Evolutionary conservation across 257 asterid genomes (phyloP).

Genomic region (Echites panduratus): DNA sequence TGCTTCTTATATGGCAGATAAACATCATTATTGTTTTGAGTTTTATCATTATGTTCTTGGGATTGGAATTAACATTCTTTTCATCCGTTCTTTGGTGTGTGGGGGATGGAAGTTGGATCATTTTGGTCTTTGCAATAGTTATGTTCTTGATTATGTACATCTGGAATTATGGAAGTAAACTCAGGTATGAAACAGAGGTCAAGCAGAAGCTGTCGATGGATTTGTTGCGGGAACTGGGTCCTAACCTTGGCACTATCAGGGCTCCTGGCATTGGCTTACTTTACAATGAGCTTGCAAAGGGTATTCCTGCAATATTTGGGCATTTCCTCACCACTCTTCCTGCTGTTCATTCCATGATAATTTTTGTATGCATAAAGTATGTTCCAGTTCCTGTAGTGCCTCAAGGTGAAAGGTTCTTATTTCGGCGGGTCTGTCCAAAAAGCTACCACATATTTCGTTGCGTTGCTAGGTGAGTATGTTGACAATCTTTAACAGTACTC

Average conservation of each 20-base stretch:
- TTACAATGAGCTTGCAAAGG: conserved; percentile 90
- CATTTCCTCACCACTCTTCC: conserved; percentile 90
- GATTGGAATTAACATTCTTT: conserved; percentile 74
- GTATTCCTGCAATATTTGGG: conserved; percentile 88
- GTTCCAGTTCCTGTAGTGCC: conserved; percentile 91
- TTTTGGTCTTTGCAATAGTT: conserved; percentile 72
- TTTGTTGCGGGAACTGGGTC: conserved; percentile 73
- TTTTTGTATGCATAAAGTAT: conserved; percentile 86
- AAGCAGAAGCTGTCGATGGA: conserved; percentile 82
- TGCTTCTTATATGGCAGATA: conserved; percentile 98
- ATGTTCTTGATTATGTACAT: conserved; percentile 72
- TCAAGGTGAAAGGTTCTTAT: conserved; percentile 80
- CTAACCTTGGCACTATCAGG: conserved; percentile 79
- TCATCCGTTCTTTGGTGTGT: conserved; percentile 88
- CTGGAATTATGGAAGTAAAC: conserved; percentile 96
- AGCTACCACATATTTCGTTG: conserved; percentile 93
- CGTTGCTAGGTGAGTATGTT: conserved; percentile 72
- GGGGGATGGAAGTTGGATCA: conserved; percentile 98
- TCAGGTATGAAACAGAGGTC: conserved; percentile 89
- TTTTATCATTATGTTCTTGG: conserved; percentile 64
- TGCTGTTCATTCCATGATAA: conserved; percentile 94
- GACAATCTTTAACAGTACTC: not conserved
- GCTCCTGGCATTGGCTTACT: conserved; percentile 96
- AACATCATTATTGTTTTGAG: conserved; percentile 61
- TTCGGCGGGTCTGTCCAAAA: conserved; percentile 80